Base-by-base conservation (phyloP, 768 basidiomycete genomes). In the Myochromella boudieri region DNA sequence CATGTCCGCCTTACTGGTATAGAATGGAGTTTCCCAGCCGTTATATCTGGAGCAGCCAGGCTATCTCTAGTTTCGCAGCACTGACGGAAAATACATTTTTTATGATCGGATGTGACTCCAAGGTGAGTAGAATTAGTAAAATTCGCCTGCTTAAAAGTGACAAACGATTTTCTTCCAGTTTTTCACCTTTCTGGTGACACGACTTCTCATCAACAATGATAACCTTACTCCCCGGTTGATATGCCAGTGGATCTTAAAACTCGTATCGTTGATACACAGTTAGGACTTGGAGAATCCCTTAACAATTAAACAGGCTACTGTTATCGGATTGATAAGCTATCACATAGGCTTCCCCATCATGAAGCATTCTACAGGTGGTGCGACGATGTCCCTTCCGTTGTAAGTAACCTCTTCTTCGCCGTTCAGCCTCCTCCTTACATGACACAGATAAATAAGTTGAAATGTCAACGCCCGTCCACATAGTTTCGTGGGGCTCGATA, bases 401-500 rank as follows among this genome's bases (percentile, higher is more conserved):
- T 56, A 47, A 18, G 52, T 50, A 21, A 5, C 28, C 42, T 6
- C 4, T 29, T 27, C 12, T 12, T 4, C 33, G n/a, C 14, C 9
- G 21, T 12, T 1, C 9, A 6, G 15, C 11, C 15, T 17, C 28
- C n/a, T 39, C 40, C 21, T 28, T 10, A n/a, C 9, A 14, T 15
- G 15, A 12, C 15, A 3, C 26, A 60, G 55, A 51, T 60, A 28
- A 40, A 54, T 32, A 60, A 55, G 34, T 17, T 65, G 24, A 59
- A 55, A 27, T 60, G 53, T 44, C 60, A 66, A 10, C 56, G 61
- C 6, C 65, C 65, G 3, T 67, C 67, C 1, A 43, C 60, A 4
- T 61, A 60, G 29, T 69, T 67, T 40, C 60, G 68, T 1, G 51
- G 60, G 6, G 34, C 48, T 0, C 62, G 46, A 17, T 66, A 68